A percentile compares a stretch with the other conserved stretches of the same genome.
Evolutionary conservation across 2,329 filamentous ascomycete genomes (phyloP).

Genomic region (Xylariaceae sp.): DNA sequence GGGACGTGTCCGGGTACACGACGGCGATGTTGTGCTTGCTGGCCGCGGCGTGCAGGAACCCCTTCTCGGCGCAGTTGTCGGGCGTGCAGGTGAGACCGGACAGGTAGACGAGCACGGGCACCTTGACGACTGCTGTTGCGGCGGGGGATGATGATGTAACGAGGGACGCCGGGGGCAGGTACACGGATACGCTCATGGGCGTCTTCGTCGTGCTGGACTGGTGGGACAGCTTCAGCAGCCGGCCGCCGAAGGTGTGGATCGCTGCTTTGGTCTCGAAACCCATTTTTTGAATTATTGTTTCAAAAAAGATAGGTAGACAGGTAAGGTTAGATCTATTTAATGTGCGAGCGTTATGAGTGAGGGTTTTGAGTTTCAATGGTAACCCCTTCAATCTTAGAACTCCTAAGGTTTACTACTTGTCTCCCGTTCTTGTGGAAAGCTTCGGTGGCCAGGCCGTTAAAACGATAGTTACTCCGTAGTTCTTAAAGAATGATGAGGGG

Average conservation of each 20-base stretch:
- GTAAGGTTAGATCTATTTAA: neutral
- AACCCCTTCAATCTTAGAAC: neutral
- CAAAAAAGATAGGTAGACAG: neutral
- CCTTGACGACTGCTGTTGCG: constrained; percentile 45
- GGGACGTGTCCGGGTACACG: constrained; percentile 91
- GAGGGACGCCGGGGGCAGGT: constrained; percentile 68
- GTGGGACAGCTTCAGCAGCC: constrained; percentile 91
- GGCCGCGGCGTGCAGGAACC: constrained; percentile 86
- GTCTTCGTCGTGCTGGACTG: constrained; percentile 71
- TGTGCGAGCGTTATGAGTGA: neutral
- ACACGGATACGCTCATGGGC: constrained; percentile 90
- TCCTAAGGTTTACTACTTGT: too few species aligned
- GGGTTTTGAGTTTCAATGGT: neutral
- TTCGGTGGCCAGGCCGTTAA: too few species aligned
- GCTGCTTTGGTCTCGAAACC: constrained; percentile 83
- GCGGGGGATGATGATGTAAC: constrained; percentile 36
- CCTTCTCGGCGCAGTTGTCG: constrained; percentile 76
- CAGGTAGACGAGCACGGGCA: constrained; percentile 87
- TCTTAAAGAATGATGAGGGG: constrained; percentile 3
- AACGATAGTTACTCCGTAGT: too few species aligned
- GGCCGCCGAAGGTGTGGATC: constrained; percentile 88
- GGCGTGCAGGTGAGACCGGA: constrained; percentile 93
- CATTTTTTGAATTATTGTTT: constrained; percentile 46
- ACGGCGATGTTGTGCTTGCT: constrained; percentile 80
- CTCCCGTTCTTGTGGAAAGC: too few species aligned